Evolutionary conservation across 495 filamentous ascomycete genomes (phyloP), one percentile per base, ranked within the genome.

Genomic region (Hypoxylon trugodes): DNA sequence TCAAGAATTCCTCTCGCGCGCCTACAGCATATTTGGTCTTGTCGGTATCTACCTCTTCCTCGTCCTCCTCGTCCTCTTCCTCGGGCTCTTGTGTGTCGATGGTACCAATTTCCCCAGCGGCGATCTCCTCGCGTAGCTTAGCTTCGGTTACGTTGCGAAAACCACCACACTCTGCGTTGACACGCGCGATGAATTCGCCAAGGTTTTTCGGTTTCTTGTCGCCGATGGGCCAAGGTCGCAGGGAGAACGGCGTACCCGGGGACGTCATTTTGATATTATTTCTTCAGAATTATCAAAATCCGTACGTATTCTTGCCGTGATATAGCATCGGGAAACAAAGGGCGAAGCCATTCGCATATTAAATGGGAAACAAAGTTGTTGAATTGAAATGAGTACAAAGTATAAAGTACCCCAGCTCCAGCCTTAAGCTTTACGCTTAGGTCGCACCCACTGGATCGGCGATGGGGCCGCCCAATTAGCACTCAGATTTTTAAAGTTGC

Each of bases 111-210:
- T 85, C 75, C 32, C 78, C 77, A 18, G 80, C 77, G 30, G 81
- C 79, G 28, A 90, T 86, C 69, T 88, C 83, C 33, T 83, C 80
- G 12, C 79, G 81, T 2, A 93, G 69, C 13, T 82, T 77, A 28
- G 82, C 81, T 71, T 89, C 85, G 47, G 83, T 87, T 62, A 92
- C 74, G 48, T 84, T 81, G 28, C 88, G 86, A 60, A 96, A 93
- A 6, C 87, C 85, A 21, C 90, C 92, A 55, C 85, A 86, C 63
- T 93, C 83, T 32, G 79, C 74, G 70, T 90, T 91, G 74, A 94
- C 88, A 51, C 91, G 87, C 41, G 81, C 73, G 52, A 95, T 91
- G 45, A 92, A 84, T 33, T 87, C 83, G n/a, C 84, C 79, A 9
- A 96, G 76, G 9, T 79, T 82, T 52, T 87, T 84, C n/a, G 83